phyloP scores from a whole-genome alignment of 352 stramenopile genomes.

The Phytophthora colocasiae region DNA sequence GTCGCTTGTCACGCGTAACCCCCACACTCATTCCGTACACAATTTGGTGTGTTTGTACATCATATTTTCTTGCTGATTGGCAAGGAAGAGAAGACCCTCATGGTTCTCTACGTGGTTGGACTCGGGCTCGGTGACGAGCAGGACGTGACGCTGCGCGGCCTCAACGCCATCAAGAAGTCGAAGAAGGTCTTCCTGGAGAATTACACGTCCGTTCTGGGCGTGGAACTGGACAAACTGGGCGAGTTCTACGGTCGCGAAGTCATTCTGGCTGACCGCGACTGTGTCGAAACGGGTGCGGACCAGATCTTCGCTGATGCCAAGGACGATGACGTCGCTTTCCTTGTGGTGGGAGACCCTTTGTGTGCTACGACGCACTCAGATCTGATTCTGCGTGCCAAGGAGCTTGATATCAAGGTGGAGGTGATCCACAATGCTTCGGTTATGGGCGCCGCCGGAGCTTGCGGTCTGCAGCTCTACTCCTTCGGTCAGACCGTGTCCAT shows the following conservation, averaged over 20 bases:
- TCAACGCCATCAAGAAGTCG: conserved; percentile 95
- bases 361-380: conserved; percentile 99
- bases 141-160: conserved; percentile 97
- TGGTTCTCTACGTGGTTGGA: conserved; percentile 97
- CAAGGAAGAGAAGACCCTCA: conserved; percentile 16
- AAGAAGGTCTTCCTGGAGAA: conserved; percentile 97
- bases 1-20: background rate
- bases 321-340: conserved; percentile 94
- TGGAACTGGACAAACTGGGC: conserved; percentile 87
- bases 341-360: conserved; percentile 98
- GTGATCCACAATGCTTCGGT: conserved; percentile 99
- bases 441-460: conserved; percentile 97
- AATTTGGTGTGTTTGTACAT: background rate
- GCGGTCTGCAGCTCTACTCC: conserved; percentile 98
- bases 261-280: conserved; percentile 92
- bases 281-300: conserved; percentile 97
- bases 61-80: conserved; percentile 13
- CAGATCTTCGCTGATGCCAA: conserved; percentile 94
- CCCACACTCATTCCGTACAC: background rate
- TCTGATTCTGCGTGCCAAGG: conserved; percentile 95
- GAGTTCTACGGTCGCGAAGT: conserved; percentile 95
- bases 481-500: conserved; percentile 99
- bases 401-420: conserved; percentile 94
- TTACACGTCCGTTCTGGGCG: conserved; percentile 98
- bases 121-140: conserved; percentile 98